Base-by-base conservation (phyloP, 768 basidiomycete species). In the Russula brevipes region DNA sequence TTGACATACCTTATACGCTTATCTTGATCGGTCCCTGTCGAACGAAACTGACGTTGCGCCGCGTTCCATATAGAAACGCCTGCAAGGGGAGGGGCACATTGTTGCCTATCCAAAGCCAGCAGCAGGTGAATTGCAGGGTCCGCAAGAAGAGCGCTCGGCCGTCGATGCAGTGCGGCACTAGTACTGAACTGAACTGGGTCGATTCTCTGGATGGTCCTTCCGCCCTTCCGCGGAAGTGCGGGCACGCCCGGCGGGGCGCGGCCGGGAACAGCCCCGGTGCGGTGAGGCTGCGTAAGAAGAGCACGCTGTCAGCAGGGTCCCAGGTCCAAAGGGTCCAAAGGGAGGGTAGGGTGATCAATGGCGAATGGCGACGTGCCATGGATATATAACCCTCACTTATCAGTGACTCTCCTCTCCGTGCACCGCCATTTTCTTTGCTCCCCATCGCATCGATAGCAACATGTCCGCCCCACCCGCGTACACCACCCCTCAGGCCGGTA, bases 391-490 rank as follows among this genome's bases (percentile, higher is more conserved):
- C 42, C 31, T 14, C 54, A 67, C 65, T 63, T 50, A 63, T 61
- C 59, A 33, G 17, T 54, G 51, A 52, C 67, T 54, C 67, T 54
- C 63, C 44, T 46, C 46, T 33, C 56, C 30, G 39, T 33, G 19
- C 54, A 52, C 61, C 63, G 35, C 63, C 47, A 52, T 63, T 57
- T 61, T 52, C 54, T 59, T 57, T 51, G 36, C 57, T 57, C 66
- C 24, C 24, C 24, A 24, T 24, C 35, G 60, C 70, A 65, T 73
- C 67, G 69, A 81, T 83, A 72, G 71, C 78, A 57, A 63, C 73
- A 77, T 60, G 79, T 81, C 60, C 77, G 82, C 49, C 73, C 67
- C 53, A 75, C 74, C 58, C 51, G 45, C 70, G 63, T 72, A 52
- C 54, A 52, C 69, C 70, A 35, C 24, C 24, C 46, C 63, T 47